Percentiles rank a stretch among this genome's conserved stretches.
Conservation (phyloP, 345 rosid genomes). For the Acer negundo region DNA sequence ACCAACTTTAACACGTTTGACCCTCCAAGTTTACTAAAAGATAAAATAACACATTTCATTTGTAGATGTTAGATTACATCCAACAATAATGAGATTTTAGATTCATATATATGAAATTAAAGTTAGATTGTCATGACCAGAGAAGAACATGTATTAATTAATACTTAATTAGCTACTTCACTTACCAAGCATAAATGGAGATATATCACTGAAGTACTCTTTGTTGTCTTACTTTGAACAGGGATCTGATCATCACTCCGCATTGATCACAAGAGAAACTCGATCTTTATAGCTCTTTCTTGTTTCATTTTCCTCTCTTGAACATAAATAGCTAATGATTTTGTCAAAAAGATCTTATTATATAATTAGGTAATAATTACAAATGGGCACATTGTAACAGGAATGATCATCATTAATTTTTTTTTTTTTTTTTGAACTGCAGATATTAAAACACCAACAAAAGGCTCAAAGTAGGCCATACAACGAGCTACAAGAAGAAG, state of each 20-base stretch:
- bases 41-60: too few species aligned
- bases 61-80: too few species aligned
- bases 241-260: not conserved
- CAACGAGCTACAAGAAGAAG: too few species aligned
- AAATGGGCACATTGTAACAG: constrained; percentile 5
- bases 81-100: too few species aligned
- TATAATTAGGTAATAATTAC: not conserved
- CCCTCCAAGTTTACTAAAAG: too few species aligned
- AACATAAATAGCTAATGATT: not conserved
- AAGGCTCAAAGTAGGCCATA: too few species aligned
- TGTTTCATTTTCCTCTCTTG: not conserved
- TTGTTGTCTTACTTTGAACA: constrained; percentile 7
- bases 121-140: too few species aligned
- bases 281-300: not conserved
- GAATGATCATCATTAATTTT: not conserved
- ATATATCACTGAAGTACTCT: not conserved
- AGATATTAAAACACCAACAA: too few species aligned
- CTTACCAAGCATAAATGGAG: constrained; percentile 5
- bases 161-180: not conserved
- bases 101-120: too few species aligned
- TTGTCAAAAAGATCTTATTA: not conserved
- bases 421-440: too few species aligned
- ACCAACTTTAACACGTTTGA: too few species aligned
- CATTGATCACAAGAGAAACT: constrained; percentile 1
- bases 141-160: not conserved